Conservation (phyloP, 768 basidiomycete genomes). For the Suillus tomentosus region DNA sequence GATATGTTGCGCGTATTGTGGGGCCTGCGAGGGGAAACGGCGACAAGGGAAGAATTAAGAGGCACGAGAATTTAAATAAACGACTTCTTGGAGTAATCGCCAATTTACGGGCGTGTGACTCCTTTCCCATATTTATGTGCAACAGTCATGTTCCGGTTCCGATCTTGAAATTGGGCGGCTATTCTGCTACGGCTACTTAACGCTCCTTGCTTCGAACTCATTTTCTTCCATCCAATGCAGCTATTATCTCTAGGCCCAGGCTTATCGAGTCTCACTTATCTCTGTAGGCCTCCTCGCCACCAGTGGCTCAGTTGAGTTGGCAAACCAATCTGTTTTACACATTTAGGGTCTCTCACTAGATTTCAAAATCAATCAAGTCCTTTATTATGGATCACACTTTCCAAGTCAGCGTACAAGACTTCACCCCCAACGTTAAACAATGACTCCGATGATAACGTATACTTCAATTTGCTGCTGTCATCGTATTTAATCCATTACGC, state of each 20-base stretch:
- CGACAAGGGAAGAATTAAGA: neutral
- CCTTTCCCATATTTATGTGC: neutral
- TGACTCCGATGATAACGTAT: neutral
- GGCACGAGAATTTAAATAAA: conserved; percentile 7
- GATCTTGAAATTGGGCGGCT: neutral
- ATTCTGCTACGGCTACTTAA: neutral
- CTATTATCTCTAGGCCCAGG: neutral
- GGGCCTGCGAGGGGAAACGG: neutral
- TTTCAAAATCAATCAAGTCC: neutral
- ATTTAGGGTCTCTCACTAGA: neutral
- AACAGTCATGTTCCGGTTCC: neutral
- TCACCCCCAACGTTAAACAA: neutral
- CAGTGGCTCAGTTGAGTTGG: neutral
- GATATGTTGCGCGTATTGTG: neutral
- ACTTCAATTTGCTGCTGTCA: neutral
- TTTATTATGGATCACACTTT: neutral
- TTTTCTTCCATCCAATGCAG: neutral
- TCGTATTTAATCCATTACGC: neutral
- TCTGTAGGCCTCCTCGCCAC: neutral
- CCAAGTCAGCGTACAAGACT: neutral
- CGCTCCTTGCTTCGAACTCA: neutral
- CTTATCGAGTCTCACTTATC: neutral
- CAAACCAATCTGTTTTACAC: neutral
- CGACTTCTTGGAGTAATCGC: neutral
- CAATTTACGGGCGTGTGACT: neutral